These are phyloP conservation scores for Boletus rubropictus DNA, from an alignment of 768 basidiomycete genomes.

Conservation along the genomic window DNA sequence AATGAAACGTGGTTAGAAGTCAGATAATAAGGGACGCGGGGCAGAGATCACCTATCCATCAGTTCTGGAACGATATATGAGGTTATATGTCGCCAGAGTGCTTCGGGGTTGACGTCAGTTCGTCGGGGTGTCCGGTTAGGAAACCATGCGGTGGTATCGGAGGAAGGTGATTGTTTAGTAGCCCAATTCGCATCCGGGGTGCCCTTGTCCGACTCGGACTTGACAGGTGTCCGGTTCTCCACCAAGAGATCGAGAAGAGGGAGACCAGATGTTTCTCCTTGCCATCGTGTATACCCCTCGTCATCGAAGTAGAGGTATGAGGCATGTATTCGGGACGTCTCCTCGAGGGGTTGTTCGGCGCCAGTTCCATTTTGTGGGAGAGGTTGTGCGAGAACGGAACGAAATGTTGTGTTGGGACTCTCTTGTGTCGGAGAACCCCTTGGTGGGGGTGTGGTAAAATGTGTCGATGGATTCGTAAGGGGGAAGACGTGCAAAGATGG, in stretches of 20 bases:
- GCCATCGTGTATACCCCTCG: slow-evolving; percentile 83
- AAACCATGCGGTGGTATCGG: slow-evolving; percentile 59
- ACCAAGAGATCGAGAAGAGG: slow-evolving; percentile 82
- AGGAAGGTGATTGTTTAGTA: slow-evolving; percentile 30
- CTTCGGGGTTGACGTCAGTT: slow-evolving; percentile 81
- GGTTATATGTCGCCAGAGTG: slow-evolving; percentile 81
- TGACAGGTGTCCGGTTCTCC: slow-evolving; percentile 53
- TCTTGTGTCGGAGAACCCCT: slow-evolving; percentile 41
- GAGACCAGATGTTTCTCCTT: slow-evolving; percentile 89
- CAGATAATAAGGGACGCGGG: slow-evolving; percentile 2
- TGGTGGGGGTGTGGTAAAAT: slow-evolving; percentile 51
- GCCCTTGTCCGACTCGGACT: slow-evolving; percentile 29
- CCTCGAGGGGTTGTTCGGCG: slow-evolving; percentile 48
- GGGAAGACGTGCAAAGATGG: slow-evolving; percentile 74
- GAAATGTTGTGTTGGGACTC: slow-evolving; percentile 40
- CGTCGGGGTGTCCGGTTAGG: slow-evolving; percentile 72
- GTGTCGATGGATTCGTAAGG: slow-evolving; percentile 74
- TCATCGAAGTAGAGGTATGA: slow-evolving; percentile 86
- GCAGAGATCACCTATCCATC: slow-evolving; percentile 76
- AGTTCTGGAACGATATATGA: slow-evolving; percentile 82
- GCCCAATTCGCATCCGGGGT: slow-evolving; percentile 26
- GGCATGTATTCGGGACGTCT: slow-evolving; percentile 59
- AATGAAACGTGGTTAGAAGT: slow-evolving; percentile 13
- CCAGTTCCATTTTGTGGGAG: slow-evolving; percentile 17
- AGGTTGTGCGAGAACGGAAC: slow-evolving; percentile 36